These are phyloP conservation scores for Takashimella tepidaria DNA, from an alignment of 1,284 basidiomycete species.

Conservation along the genomic window DNA sequence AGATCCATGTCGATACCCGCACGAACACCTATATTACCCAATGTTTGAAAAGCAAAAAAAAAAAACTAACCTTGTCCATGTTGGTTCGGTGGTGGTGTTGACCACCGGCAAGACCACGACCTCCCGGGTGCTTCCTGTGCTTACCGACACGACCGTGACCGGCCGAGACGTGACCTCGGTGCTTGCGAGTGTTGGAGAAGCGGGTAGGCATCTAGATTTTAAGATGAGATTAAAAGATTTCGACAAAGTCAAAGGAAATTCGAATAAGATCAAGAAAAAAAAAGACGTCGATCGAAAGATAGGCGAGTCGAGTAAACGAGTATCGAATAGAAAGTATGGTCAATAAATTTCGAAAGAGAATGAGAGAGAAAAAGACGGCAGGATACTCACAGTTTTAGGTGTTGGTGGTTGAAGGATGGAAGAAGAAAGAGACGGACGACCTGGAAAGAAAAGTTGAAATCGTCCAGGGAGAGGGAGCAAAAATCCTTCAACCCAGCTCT, in stretches of 20 bases:
- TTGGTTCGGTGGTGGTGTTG: constrained; percentile 91
- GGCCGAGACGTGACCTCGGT: constrained; percentile 96
- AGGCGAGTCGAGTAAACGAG: no score
- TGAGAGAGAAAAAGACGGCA: not conserved
- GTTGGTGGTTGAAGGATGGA: not conserved
- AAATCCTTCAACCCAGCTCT: not conserved
- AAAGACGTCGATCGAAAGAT: no score
- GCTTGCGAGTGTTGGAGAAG: constrained; percentile 94
- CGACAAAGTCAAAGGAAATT: not conserved
- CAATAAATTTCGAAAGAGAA: no score
- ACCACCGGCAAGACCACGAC: constrained; percentile 99
- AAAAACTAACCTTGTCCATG: constrained; percentile 48
- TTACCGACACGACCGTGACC: constrained; percentile 99
- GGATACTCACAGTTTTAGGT: not conserved
- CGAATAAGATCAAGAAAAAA: not conserved
- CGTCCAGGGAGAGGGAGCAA: not conserved
- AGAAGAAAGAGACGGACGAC: no score
- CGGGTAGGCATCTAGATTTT: constrained; percentile 77
- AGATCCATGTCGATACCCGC: no score
- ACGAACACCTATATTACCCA: no score
- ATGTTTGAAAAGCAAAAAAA: no score
- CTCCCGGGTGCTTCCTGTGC: constrained; percentile 99
- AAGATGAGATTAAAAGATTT: no score
- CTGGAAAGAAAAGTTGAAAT: not conserved
- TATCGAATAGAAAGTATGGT: no score